Conservation (phyloP, 495 filamentous ascomycete species). For the Sphaerosporella brunnea region DNA sequence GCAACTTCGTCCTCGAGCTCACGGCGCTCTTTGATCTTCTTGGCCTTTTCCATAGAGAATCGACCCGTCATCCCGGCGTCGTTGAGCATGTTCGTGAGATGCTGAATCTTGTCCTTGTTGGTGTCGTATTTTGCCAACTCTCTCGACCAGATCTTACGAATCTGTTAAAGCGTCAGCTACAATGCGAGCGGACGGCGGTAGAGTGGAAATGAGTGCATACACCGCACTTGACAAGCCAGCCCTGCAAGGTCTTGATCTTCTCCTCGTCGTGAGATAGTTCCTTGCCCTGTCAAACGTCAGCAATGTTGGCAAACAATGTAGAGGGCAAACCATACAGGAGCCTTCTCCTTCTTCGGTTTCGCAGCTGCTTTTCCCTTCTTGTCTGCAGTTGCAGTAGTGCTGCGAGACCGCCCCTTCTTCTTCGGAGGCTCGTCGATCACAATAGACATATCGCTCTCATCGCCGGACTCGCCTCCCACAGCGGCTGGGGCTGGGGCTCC, state of each 20-base stretch:
- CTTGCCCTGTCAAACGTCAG: slow-evolving; percentile 13
- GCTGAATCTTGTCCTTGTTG: slow-evolving; percentile 59
- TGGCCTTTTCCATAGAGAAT: slow-evolving; percentile 66
- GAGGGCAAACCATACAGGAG: slow-evolving; percentile 4
- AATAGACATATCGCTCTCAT: slow-evolving; percentile 64
- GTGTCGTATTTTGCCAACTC: slow-evolving; percentile 63
- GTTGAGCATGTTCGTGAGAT: slow-evolving; percentile 57
- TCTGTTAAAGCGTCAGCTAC: slow-evolving; percentile 15
- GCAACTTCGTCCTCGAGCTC: slow-evolving; percentile 72
- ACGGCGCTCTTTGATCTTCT: slow-evolving; percentile 63
- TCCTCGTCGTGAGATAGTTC: slow-evolving; percentile 39
- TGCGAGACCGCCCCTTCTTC: not conserved
- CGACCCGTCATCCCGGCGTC: slow-evolving; percentile 76
- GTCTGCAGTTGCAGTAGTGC: not conserved
- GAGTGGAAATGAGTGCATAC: slow-evolving; percentile 7
- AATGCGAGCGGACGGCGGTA: not conserved
- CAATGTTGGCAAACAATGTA: too few species aligned
- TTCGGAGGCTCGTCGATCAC: slow-evolving; percentile 35
- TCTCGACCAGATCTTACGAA: slow-evolving; percentile 78
- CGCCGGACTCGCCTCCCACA: slow-evolving; percentile 32
- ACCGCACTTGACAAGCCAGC: slow-evolving; percentile 76
- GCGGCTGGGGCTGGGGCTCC: slow-evolving; percentile 22
- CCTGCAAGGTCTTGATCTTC: slow-evolving; percentile 81
- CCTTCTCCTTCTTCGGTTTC: slow-evolving; percentile 21
- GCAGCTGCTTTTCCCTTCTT: slow-evolving; percentile 9